Base-by-base conservation (phyloP, 768 basidiomycete genomes). In the Chlorophyllum brunneum region DNA sequence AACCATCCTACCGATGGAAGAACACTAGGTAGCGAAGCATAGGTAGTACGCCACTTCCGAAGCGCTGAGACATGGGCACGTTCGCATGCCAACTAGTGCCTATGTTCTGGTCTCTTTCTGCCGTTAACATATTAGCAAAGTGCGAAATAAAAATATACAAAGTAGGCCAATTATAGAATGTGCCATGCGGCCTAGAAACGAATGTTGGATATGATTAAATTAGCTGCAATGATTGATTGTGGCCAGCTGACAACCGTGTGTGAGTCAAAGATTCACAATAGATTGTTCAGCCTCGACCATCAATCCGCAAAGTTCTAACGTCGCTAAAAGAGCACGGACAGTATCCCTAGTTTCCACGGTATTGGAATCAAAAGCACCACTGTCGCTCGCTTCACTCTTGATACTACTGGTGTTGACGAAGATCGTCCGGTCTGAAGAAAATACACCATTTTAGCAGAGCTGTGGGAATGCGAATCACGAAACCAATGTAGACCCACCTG, bases 161-260 rank as follows among this genome's bases (percentile, higher is more conserved):
- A 40, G 30, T 36, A 7, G n/a, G n/a, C 44, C 26, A 52, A 38
- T 39, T 58, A 54, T 39, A 33, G 54, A 16, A 46, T 49, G 26
- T 42, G 10, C 22, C 26, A 5, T 26, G 40, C 20, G 33, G 16
- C 26, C 43, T 45, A 36, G 44, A 46, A 31, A 33, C n/a, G 24
- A 27, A 39, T 49, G 31, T 29, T 39, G 36, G 18, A 37, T 16
- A 5, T 4, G 36, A n/a, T 37, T 16, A 37, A 16, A 4, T 37
- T 5, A 37, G 15, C 36, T 11, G 36, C 36, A 30, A 39, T 18
- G 16, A 30, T 16, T n/a, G 8, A 39, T 39, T 39, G 24, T 27
- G 15, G 23, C 11, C 26, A 43, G 16, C 7, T 20, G 9, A 24
- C 24, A 27, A 8, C 30, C 20, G 9, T 7, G 31, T 5, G 34